Percentiles rank a stretch among this genome's conserved stretches.
Conservation (phyloP, 192 early-diverging fungal genomes). For the Rhizophagus clarus region DNA sequence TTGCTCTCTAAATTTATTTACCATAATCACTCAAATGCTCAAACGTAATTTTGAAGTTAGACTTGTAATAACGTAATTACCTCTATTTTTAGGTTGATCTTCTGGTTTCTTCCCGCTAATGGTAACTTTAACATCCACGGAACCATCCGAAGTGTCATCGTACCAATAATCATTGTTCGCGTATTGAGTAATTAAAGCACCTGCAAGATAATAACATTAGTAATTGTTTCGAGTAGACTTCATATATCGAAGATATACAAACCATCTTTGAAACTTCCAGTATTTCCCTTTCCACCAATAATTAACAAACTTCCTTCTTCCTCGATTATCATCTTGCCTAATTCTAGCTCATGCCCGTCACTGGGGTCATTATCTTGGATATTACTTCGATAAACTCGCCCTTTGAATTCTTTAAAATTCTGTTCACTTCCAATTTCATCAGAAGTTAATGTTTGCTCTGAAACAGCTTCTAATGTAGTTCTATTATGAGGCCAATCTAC, state of each 20-base stretch:
- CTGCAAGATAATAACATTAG: not conserved
- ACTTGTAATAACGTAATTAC: not conserved
- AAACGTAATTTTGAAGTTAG: not conserved
- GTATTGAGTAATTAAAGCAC: constrained; percentile 1
- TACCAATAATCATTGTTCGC: constrained; percentile 34
- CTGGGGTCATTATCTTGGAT: not conserved
- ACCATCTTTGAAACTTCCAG: constrained; percentile 14
- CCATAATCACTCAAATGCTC: not conserved
- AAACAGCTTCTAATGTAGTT: not conserved
- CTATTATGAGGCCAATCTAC: constrained; percentile 17
- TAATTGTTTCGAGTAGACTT: not conserved
- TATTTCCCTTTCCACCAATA: constrained; percentile 28
- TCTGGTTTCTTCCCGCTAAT: not conserved
- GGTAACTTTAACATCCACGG: constrained; percentile 4
- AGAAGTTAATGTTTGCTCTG: not conserved
- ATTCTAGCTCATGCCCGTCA: not conserved
- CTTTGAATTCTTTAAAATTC: not conserved
- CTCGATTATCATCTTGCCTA: constrained; percentile 28
- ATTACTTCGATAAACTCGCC: constrained; percentile 8
- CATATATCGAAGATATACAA: not conserved
- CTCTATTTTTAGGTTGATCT: too few species aligned
- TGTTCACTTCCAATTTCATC: not conserved
- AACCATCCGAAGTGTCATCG: constrained; percentile 29
- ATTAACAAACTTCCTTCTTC: constrained; percentile 21
- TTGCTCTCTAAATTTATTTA: constrained; percentile 14